Evolutionary conservation across 768 basidiomycete species (phyloP).

Genomic region (Termitomyces sp.): DNA sequence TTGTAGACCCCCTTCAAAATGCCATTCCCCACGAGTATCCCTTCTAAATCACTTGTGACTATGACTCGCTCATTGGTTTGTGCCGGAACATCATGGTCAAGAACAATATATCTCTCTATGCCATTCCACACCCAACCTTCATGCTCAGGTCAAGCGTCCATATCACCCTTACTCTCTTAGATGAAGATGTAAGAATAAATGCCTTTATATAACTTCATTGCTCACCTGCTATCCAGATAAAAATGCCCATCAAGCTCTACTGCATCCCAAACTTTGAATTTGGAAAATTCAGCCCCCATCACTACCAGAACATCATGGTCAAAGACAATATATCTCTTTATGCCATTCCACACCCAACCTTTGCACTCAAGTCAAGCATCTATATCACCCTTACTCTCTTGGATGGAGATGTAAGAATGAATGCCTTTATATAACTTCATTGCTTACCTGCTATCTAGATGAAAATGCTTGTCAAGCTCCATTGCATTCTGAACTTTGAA

Average conservation of each 20-base stretch:
- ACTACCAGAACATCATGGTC: slow-evolving; percentile 7
- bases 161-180: neutral
- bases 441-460: no score
- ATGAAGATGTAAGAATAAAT: neutral
- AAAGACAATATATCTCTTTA: neutral
- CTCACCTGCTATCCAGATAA: neutral
- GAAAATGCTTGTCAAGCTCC: no score
- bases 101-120: neutral
- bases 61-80: slow-evolving; percentile 17
- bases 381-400: neutral
- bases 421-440: no score
- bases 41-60: slow-evolving; percentile 9
- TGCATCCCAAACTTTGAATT: slow-evolving; percentile 23
- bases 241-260: slow-evolving; percentile 4
- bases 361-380: neutral
- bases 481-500: no score
- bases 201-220: no score
- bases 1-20: neutral
- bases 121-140: neutral
- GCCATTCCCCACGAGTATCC: neutral
- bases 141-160: neutral
- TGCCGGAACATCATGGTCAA: slow-evolving; percentile 4
- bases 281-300: no score
- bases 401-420: neutral
- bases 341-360: neutral